Evolutionary conservation across 768 basidiomycete genomes (phyloP).

Genomic region (Lentinula sp.): DNA sequence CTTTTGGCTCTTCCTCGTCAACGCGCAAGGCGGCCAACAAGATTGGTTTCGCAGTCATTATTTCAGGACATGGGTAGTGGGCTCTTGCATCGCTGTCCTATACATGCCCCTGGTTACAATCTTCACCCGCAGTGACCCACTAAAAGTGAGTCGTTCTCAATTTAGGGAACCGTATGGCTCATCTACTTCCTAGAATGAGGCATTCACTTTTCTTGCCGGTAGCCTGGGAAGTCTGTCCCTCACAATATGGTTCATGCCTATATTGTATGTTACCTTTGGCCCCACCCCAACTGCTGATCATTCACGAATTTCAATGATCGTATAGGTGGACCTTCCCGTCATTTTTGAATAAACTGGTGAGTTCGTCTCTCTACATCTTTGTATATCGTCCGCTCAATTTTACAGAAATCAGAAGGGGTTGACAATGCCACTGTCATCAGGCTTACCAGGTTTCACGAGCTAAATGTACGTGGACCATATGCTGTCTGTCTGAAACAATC

Average conservation of each 20-base stretch:
- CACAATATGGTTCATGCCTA: slow-evolving; percentile 70
- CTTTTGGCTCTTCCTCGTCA: slow-evolving; percentile 83
- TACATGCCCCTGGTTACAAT: slow-evolving; percentile 70
- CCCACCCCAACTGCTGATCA: neutral
- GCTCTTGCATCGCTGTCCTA: slow-evolving; percentile 51
- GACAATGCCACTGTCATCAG: slow-evolving; percentile 63
- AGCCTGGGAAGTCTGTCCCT: slow-evolving; percentile 62
- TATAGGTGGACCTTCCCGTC: slow-evolving; percentile 60
- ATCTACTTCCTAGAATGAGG: slow-evolving; percentile 36
- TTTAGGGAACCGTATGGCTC: slow-evolving; percentile 7
- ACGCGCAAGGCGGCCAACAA: slow-evolving; percentile 51
- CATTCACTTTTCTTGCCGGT: slow-evolving; percentile 64
- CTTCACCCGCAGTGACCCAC: slow-evolving; percentile 50
- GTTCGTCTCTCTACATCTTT: slow-evolving; percentile 13
- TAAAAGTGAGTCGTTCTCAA: slow-evolving; percentile 40
- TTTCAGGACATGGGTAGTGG: slow-evolving; percentile 68
- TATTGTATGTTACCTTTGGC: slow-evolving; percentile 40
- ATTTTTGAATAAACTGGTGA: slow-evolving; percentile 57
- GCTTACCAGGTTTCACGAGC: slow-evolving; percentile 73
- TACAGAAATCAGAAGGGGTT: slow-evolving; percentile 54
- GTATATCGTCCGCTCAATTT: neutral
- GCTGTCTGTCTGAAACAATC: too few species aligned
- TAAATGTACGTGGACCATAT: slow-evolving; percentile 52
- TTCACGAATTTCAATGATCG: neutral
- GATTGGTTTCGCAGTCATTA: slow-evolving; percentile 76